Evolutionary conservation across 140 eudicot species (phyloP).

Genomic region (Cichorium intybus): DNA sequence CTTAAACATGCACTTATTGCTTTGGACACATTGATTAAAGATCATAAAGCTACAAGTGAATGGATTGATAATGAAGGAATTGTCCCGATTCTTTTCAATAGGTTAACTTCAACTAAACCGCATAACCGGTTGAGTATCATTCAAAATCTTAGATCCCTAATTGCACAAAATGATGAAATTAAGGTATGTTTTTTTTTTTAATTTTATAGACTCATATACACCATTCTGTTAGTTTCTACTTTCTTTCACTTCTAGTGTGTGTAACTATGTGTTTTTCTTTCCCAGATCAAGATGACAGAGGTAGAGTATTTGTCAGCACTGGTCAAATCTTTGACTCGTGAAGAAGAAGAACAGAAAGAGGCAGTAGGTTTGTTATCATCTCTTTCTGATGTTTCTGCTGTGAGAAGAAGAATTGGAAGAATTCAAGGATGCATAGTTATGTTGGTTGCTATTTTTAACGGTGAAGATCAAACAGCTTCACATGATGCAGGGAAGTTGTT

Average conservation of each 20-base stretch:
- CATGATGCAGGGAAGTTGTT: conserved; percentile 68
- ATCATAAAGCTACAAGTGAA: conserved; percentile 39
- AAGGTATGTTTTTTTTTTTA: conserved; percentile 39
- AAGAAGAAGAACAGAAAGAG: conserved; percentile 73
- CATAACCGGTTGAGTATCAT: conserved; percentile 58
- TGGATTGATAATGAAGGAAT: conserved; percentile 59
- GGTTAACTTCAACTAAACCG: conserved; percentile 53
- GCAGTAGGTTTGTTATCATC: conserved; percentile 71
- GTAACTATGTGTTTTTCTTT: conserved; percentile 6
- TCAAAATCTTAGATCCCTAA: conserved; percentile 50
- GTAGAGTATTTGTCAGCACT: conserved; percentile 48
- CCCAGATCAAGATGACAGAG: conserved; percentile 79
- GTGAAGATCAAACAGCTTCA: conserved; percentile 71
- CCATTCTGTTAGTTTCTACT: neutral
- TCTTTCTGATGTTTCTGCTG: conserved; percentile 51
- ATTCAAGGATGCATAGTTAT: conserved; percentile 86
- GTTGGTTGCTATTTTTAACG: conserved; percentile 75
- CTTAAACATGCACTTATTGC: conserved; percentile 45
- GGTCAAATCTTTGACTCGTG: conserved; percentile 77
- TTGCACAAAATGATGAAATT: conserved; percentile 39
- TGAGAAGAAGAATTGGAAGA: conserved; percentile 73
- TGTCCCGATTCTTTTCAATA: conserved; percentile 43
- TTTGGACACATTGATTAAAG: conserved; percentile 40
- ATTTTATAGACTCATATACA: neutral
- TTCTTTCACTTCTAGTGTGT: neutral